These are phyloP conservation scores for Globisporangium polare DNA, from an alignment of 352 stramenopile genomes.

Conservation along the genomic window DNA sequence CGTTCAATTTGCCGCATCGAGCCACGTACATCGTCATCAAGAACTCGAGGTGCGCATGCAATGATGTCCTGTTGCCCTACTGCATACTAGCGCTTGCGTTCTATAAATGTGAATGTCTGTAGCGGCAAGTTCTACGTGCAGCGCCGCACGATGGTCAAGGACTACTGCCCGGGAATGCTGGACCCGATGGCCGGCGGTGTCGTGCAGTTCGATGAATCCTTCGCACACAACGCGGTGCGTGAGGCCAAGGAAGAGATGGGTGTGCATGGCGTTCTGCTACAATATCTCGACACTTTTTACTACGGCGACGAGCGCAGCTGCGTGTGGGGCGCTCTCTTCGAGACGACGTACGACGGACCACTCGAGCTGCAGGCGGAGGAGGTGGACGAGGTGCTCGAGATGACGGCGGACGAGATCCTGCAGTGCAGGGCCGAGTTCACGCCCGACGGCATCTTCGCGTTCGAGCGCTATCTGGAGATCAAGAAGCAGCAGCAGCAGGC, in stretches of 20 bases:
- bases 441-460: slow-evolving; percentile 75
- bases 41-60: slow-evolving; percentile 43
- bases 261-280: slow-evolving; percentile 51
- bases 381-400: slow-evolving; percentile 72
- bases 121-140: slow-evolving; percentile 85
- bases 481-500: neutral
- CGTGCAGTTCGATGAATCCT: slow-evolving; percentile 70
- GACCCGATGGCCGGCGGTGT: slow-evolving; percentile 83
- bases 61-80: no score
- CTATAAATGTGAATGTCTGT: neutral
- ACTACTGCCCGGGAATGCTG: slow-evolving; percentile 84
- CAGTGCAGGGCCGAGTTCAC: slow-evolving; percentile 60
- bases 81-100: neutral
- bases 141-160: slow-evolving; percentile 83
- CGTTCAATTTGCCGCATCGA: slow-evolving; percentile 78
- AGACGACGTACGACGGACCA: slow-evolving; percentile 67
- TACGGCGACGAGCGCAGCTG: slow-evolving; percentile 54
- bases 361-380: slow-evolving; percentile 69
- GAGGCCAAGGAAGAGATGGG: slow-evolving; percentile 87
- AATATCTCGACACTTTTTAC: slow-evolving; percentile 58
- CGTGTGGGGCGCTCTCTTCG: slow-evolving; percentile 78
- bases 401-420: slow-evolving; percentile 73
- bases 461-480: slow-evolving; percentile 56
- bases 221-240: slow-evolving; percentile 58
- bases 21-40: slow-evolving; percentile 87